Base-by-base conservation (phyloP, 148 eudicot species). In the Spergularia bocconei region DNA sequence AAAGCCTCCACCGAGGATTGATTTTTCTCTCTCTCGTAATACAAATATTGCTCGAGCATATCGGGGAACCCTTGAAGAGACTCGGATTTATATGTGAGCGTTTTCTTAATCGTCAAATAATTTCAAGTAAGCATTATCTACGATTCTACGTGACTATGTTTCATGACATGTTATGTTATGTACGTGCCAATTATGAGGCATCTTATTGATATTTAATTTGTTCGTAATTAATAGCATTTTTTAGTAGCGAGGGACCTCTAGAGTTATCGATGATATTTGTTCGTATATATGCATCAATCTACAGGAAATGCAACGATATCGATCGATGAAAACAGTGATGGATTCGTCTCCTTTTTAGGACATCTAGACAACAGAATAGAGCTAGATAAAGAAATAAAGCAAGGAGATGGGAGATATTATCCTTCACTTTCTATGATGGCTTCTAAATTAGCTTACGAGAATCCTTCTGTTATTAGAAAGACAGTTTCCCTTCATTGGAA, bases 381-480 rank as follows among this genome's bases (percentile, higher is more conserved):
- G 66, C 62, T 88, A 17, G 89, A 85, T 76, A 56, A 80, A 20
- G 79, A 63, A 1, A 87, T 90, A 2, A 73, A 76, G 59, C 77
- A 23, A 44, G 86, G 77, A 65, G 91, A 87, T 67, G 33, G 66
- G 7, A 87, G 89, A 77, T 90, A 88, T 72, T 59, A 75, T 69
- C 80, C 85, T 0, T 66, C 83, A 44, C 89, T 92, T 56, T 61
- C 88, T 4, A 63, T 90, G 71, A 88, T 92, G 94, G 94, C 97
- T 59, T 75, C 97, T 19, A 92, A 92, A 73, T 75, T 84, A 57
- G 82, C 88, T 15, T 92, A 92, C 60, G 97, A 92, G 73, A 92
- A 90, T 63, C 52, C 76, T 39, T 48, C 70, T 7, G 73, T 83
- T 73, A 63, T 92, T 2, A 0, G 78, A 33, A 39, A 63, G 2